Evolutionary conservation across 108 stramenopile species (phyloP).

Genomic region (Nannochloropsis gaditana): DNA sequence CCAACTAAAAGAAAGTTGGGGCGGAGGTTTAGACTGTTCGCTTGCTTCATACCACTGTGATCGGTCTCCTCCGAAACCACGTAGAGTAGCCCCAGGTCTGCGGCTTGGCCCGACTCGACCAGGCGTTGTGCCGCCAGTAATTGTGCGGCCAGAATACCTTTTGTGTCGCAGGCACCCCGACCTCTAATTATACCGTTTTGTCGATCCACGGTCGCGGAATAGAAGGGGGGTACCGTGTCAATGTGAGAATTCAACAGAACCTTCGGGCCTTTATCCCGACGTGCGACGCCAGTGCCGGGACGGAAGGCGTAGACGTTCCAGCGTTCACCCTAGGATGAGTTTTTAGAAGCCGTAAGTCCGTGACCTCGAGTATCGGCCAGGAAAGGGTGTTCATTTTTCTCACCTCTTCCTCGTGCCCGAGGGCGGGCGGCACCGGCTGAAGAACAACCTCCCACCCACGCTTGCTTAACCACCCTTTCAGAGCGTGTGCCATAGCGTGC

Average conservation of each 20-base stretch:
- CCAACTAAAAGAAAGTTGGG: conserved; percentile 43
- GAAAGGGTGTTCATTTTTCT: conserved; percentile 28
- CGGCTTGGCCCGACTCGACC: conserved; percentile 26
- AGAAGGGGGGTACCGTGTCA: conserved; percentile 39
- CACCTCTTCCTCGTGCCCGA: conserved; percentile 21
- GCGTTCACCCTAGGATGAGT: conserved; percentile 9
- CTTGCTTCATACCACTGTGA: conserved; percentile 46
- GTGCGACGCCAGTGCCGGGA: neutral
- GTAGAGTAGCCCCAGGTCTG: conserved; percentile 44
- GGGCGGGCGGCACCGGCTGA: conserved; percentile 34
- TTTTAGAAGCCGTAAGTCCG: neutral
- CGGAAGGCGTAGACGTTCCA: neutral
- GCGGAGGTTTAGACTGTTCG: conserved; percentile 42
- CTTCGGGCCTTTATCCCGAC: conserved; percentile 28
- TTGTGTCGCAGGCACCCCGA: conserved; percentile 48
- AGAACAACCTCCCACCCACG: conserved; percentile 38
- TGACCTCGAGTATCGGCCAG: neutral
- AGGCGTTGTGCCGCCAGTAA: conserved; percentile 45
- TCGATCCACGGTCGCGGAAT: neutral
- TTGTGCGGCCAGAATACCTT: conserved; percentile 20
- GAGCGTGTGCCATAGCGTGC: conserved; percentile 42
- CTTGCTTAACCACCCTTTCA: conserved; percentile 32
- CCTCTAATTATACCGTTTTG: conserved; percentile 39
- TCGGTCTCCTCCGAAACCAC: conserved; percentile 51
- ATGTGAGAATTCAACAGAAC: conserved; percentile 51